Evolutionary conservation across 2,329 filamentous ascomycete genomes (phyloP).

Genomic region (Fusarium devonianum): DNA sequence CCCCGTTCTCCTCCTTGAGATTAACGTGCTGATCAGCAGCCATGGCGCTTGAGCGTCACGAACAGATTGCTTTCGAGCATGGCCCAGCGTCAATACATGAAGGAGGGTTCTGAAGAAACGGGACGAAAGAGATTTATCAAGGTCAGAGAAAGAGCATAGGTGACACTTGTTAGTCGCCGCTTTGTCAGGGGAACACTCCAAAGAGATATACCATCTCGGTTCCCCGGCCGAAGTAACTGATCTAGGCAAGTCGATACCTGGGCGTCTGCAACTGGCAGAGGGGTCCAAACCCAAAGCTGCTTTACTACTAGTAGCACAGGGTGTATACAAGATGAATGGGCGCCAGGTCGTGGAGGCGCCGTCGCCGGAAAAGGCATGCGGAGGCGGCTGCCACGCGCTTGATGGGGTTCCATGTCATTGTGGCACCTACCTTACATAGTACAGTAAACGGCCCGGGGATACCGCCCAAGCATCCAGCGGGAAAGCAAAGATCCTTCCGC

Average conservation of each 20-base stretch:
- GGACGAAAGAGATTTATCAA: constrained; percentile 1
- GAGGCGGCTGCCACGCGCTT: constrained; percentile 17
- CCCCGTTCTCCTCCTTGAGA: constrained; percentile 50
- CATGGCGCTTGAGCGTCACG: constrained; percentile 44
- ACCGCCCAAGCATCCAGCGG: constrained; percentile 11
- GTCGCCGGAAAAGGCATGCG: constrained; percentile 22
- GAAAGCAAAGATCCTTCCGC: constrained; percentile 30
- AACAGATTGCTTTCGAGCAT: constrained; percentile 30
- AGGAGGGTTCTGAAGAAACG: constrained; percentile 3
- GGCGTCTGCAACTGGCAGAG: constrained; percentile 16
- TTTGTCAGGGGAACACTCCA: constrained; percentile 13
- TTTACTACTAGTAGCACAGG: constrained; percentile 19
- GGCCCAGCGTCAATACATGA: constrained; percentile 16
- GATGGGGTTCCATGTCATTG: constrained; percentile 28
- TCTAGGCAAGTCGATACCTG: constrained; percentile 18
- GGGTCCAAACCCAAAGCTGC: constrained; percentile 18
- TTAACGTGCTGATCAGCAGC: constrained; percentile 42
- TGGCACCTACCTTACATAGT: constrained; percentile 6
- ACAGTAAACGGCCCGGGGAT: constrained; percentile 11
- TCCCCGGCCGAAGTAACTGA: constrained; percentile 14
- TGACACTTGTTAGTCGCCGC: constrained; percentile 3
- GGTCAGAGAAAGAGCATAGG: constrained; percentile 2
- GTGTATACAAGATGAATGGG: constrained; percentile 21
- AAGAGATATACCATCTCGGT: constrained; percentile 31
- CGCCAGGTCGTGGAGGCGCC: constrained; percentile 37